Conservation (phyloP, 2,329 filamentous ascomycete species). For the Xylaria sp. region DNA sequence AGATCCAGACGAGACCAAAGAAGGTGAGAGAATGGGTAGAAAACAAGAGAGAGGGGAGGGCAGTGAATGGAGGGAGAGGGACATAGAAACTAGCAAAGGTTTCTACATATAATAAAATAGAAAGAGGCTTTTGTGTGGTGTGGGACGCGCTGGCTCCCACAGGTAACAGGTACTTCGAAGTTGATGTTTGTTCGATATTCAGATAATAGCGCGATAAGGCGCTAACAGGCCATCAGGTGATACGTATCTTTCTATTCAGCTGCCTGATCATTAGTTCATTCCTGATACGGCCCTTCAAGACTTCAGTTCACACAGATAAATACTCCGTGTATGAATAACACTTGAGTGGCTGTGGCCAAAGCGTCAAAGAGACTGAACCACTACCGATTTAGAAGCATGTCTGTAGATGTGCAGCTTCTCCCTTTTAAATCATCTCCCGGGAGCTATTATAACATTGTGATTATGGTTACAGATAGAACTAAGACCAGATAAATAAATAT, state of each 20-base stretch:
- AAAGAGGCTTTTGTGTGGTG: neutral
- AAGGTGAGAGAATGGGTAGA: neutral
- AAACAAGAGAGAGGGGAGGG: neutral
- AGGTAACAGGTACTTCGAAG: neutral
- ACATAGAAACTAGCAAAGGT: neutral
- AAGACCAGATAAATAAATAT: neutral
- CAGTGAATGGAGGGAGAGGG: neutral
- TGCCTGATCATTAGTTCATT: neutral
- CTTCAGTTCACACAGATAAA: no score
- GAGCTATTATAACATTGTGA: neutral
- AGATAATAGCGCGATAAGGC: neutral
- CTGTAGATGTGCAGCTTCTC: neutral
- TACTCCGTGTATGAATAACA: no score
- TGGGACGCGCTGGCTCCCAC: neutral
- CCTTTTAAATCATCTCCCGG: neutral
- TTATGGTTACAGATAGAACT: no score
- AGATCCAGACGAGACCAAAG: neutral
- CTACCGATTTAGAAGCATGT: no score
- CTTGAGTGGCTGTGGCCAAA: neutral
- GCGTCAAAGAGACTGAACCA: neutral
- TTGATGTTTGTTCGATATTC: slow-evolving; percentile 2
- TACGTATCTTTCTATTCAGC: neutral
- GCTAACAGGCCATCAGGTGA: neutral
- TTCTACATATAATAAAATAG: neutral
- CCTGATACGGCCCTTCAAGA: neutral